These are phyloP conservation scores for Nicotiana attenuata DNA, from an alignment of 257 asterid genomes.

Conservation along the genomic window DNA sequence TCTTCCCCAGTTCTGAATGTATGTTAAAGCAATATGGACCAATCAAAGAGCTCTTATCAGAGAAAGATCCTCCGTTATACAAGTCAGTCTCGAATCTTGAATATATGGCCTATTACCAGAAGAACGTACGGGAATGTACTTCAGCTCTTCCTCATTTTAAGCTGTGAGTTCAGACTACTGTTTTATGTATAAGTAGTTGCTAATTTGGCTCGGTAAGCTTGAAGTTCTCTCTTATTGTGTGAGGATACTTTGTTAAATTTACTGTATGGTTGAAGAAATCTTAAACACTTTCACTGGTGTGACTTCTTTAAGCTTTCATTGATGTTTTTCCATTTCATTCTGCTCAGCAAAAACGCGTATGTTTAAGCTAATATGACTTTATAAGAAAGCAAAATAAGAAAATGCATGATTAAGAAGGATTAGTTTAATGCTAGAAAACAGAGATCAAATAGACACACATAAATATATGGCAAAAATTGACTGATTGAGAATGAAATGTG, in stretches of 20 bases:
- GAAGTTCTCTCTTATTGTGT: background rate
- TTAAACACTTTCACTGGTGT: background rate
- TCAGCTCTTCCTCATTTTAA: constrained; percentile 42
- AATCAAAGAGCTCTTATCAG: constrained; percentile 38
- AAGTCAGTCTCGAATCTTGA: constrained; percentile 42
- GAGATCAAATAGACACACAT: too few species aligned
- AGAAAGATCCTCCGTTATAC: constrained; percentile 43
- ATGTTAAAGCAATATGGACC: constrained; percentile 46
- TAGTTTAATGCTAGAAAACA: too few species aligned
- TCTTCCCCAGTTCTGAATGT: constrained; percentile 41
- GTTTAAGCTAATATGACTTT: too few species aligned
- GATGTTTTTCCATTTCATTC: background rate
- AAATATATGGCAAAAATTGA: too few species aligned
- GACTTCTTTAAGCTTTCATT: background rate
- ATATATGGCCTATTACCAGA: constrained; percentile 38
- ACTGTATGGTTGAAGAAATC: background rate
- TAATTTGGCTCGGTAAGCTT: background rate
- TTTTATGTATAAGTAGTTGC: background rate
- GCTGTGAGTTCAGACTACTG: constrained; percentile 8
- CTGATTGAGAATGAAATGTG: too few species aligned
- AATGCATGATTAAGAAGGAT: too few species aligned
- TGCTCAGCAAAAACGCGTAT: background rate
- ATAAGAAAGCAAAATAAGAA: too few species aligned
- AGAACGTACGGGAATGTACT: constrained; percentile 25
- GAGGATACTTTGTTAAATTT: background rate